These are phyloP conservation scores for Parascedosporium putredinis DNA, from an alignment of 2,329 filamentous ascomycete species.

Conservation along the genomic window DNA sequence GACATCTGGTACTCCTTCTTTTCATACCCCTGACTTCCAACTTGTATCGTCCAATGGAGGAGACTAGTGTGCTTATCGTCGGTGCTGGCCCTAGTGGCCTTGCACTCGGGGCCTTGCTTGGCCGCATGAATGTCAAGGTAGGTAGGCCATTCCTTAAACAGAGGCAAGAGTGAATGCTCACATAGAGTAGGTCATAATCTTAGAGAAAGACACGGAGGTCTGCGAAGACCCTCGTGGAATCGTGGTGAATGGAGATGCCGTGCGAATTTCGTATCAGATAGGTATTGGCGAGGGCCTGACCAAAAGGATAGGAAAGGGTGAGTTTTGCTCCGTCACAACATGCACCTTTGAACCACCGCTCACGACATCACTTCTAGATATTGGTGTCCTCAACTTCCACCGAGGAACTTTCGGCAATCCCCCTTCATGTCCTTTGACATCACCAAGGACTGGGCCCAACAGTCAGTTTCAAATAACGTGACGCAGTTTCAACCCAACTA, in stretches of 20 bases:
- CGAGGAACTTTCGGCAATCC: neutral
- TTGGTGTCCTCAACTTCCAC: constrained; percentile 5
- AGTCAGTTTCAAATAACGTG: constrained; percentile 4
- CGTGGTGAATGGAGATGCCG: constrained; percentile 4
- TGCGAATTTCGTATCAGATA: constrained; percentile 4
- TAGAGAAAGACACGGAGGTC: constrained; percentile 6
- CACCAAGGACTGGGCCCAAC: constrained; percentile 1
- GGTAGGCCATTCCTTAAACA: neutral
- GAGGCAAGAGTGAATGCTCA: neutral
- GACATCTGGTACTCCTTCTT: neutral
- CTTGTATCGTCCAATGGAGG: neutral
- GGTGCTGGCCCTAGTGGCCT: constrained; percentile 4
- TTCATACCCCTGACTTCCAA: neutral
- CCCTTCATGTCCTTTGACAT: constrained; percentile 6
- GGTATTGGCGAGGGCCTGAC: constrained; percentile 5
- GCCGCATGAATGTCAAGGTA: constrained; percentile 5
- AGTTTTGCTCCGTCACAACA: too few relatives aligned
- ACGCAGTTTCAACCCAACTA: constrained; percentile 6
- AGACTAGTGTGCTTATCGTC: constrained; percentile 8
- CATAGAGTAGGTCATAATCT: neutral
- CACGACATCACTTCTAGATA: constrained; percentile 2
- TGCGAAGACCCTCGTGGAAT: constrained; percentile 5
- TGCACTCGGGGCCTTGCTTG: constrained; percentile 2
- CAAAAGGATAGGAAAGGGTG: constrained; percentile 6
- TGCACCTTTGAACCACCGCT: too few relatives aligned